Conservation (phyloP, 2,329 filamentous ascomycete species). For the Curvularia verruculosa region DNA sequence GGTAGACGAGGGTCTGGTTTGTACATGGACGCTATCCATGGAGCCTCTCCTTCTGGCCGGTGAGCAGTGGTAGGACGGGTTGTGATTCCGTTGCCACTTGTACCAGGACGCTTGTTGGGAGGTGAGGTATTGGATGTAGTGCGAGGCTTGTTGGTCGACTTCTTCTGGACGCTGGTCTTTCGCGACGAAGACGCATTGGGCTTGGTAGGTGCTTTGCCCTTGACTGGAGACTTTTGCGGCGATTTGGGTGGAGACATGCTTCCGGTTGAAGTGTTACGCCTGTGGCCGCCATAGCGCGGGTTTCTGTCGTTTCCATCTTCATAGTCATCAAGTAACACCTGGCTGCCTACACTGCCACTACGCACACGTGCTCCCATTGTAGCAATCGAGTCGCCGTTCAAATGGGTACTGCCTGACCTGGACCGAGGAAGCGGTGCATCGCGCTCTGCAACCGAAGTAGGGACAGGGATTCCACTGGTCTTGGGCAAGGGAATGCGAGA, state of each 20-base stretch:
- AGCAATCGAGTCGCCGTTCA: conserved; percentile 64
- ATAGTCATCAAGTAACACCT: conserved; percentile 58
- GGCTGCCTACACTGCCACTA: conserved; percentile 69
- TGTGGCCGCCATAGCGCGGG: conserved; percentile 29
- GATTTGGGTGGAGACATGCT: conserved; percentile 39
- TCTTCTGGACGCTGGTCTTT: conserved; percentile 39
- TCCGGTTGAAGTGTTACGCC: conserved; percentile 29
- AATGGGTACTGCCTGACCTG: conserved; percentile 61
- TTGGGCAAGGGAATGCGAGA: conserved; percentile 90
- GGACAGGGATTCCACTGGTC: conserved; percentile 76
- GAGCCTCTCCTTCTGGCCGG: conserved; percentile 89
- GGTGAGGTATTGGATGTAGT: conserved; percentile 44
- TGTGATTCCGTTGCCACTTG: conserved; percentile 64
- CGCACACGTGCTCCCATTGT: conserved; percentile 69
- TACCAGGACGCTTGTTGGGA: conserved; percentile 62
- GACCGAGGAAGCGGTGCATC: conserved; percentile 70
- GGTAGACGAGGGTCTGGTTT: conserved; percentile 93
- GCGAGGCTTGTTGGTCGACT: conserved; percentile 49
- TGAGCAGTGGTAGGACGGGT: conserved; percentile 66
- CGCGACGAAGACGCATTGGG: conserved; percentile 42
- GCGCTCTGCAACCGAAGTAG: conserved; percentile 73
- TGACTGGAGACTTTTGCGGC: conserved; percentile 45
- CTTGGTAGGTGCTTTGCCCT: conserved; percentile 50
- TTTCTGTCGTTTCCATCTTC: conserved; percentile 34
- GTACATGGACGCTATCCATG: conserved; percentile 94